Base-by-base conservation (phyloP, 2,329 filamentous ascomycete genomes). In the Trichoderma sp. region DNA sequence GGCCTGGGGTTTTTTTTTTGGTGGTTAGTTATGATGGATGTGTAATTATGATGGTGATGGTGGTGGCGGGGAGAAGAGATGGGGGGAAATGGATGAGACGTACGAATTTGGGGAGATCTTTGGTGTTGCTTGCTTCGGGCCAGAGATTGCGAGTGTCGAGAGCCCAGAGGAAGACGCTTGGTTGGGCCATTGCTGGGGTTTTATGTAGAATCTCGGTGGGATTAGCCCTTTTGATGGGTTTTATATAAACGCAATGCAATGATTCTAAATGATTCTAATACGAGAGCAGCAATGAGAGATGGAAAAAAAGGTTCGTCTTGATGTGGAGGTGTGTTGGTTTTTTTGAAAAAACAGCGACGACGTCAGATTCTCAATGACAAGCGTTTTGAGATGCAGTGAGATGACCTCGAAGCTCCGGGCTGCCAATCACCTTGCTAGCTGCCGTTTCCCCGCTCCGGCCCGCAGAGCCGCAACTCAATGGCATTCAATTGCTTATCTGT, bases 111-210 rank as follows among this genome's bases (percentile, higher is more conserved):
- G 80, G 76, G 37, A 86, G 81, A 32, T 87, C 78, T 37, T 77
- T 78, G 13, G 86, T 87, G 73, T 82, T 77, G 56, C 73, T 76
- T 25, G 81, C 85, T 65, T 78, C 78, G n/a, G 85, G 83, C 84
- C 86, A 90, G 61, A 89, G 79, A 3, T 76, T 71, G 42, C 87
- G 81, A 4, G 88, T 90, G 77, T 90, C 87, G 42, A 90, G 78
- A 66, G 88, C 78, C 85, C 87, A 90, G 78, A 88, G 86, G 68
- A 88, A 79, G 60, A 89, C 78, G 56, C 70, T 50, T 42, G 70
- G 22, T 13, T 56, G 50, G 29, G 50, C 45, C 67, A 68, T 68
- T 58, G 8, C 12, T 37, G 37, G 6, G 15, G 15, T 29, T 29
- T 4, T 45, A 19, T 45, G n/a, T n/a, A n/a, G n/a, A n/a, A n/a